phyloP scores from a whole-genome alignment of 768 basidiomycete genomes.

The Pleurotus salmoneostramineus region DNA sequence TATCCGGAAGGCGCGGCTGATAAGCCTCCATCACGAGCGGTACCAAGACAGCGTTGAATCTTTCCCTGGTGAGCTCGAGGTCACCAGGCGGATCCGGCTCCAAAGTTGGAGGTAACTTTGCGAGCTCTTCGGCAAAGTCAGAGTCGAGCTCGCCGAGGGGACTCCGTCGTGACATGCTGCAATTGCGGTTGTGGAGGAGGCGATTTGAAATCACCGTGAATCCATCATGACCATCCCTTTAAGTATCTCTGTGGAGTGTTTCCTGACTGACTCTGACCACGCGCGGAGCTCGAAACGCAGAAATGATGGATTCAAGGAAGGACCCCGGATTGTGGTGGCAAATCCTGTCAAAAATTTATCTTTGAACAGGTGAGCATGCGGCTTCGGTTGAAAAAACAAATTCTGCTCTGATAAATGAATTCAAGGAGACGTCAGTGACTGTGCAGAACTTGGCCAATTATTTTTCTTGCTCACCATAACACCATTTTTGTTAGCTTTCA shows the following conservation, averaged over 20 bases:
- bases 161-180: not conserved
- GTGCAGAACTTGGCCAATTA: no score
- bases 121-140: not conserved
- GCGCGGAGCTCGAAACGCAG: not conserved
- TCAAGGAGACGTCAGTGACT: no score
- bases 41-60: not conserved
- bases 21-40: constrained; percentile 2
- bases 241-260: not conserved
- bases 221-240: not conserved
- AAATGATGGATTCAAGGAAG: not conserved
- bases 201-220: not conserved
- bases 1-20: not conserved
- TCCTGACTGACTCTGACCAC: not conserved
- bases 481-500: no score
- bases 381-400: no score
- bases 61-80: not conserved
- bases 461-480: no score
- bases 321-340: not conserved
- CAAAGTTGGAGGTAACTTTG: not conserved
- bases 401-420: no score
- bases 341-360: no score
- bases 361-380: no score
- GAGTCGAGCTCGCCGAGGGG: not conserved
- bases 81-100: not conserved
- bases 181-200: not conserved